These are phyloP conservation scores for Ophiostoma perfectum DNA, from an alignment of 2,329 filamentous ascomycete genomes.

Conservation along the genomic window DNA sequence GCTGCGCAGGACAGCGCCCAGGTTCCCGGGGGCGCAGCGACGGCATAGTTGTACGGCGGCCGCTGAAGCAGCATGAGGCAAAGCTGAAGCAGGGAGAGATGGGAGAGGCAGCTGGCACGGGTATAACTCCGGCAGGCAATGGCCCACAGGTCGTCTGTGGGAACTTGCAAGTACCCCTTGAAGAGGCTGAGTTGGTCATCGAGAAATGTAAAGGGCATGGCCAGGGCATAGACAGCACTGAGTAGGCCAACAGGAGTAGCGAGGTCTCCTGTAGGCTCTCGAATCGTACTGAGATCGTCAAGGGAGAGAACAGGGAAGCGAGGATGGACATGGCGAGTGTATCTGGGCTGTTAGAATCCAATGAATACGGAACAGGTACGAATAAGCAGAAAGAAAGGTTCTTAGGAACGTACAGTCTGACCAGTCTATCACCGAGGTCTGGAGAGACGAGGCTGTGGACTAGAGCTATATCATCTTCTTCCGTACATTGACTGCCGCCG, in stretches of 20 bases:
- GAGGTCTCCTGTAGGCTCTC: neutral
- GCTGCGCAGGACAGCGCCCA: constrained; percentile 29
- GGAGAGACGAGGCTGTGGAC: neutral
- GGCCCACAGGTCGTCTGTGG: constrained; percentile 30
- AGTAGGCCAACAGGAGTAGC: constrained; percentile 26
- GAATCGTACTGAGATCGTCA: neutral
- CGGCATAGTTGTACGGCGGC: constrained; percentile 28
- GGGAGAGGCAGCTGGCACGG: constrained; percentile 26
- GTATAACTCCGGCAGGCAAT: constrained; percentile 28
- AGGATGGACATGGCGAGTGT: neutral
- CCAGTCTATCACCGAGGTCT: neutral
- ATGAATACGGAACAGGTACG: neutral
- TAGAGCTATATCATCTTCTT: constrained; percentile 13
- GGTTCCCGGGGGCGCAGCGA: constrained; percentile 27
- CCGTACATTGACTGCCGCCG: constrained; percentile 19
- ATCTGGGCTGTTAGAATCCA: neutral
- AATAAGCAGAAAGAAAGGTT: too few species aligned
- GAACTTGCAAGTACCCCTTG: constrained; percentile 28
- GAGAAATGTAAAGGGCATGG: constrained; percentile 29
- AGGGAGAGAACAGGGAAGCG: neutral
- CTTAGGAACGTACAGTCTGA: neutral
- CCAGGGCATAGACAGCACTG: constrained; percentile 29
- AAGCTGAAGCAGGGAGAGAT: constrained; percentile 28
- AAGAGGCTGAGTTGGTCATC: constrained; percentile 30
- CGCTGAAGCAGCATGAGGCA: constrained; percentile 28